Conservation (phyloP, 805 yeast genomes). For the Candida loeiensis region DNA sequence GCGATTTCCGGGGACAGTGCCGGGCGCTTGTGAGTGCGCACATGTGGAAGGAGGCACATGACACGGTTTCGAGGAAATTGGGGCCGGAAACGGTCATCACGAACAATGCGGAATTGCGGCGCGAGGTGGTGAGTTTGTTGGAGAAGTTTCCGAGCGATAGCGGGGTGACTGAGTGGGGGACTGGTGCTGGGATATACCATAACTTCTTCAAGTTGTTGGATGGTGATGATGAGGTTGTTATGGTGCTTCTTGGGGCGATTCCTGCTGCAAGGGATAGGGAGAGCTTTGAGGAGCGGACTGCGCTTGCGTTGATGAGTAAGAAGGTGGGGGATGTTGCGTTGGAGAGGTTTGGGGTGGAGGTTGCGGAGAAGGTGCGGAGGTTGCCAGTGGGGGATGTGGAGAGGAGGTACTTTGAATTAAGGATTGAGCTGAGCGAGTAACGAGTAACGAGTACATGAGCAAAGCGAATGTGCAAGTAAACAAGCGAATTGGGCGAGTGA, state of each 20-base stretch:
- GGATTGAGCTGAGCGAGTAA: constrained; percentile 4
- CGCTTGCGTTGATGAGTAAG: constrained; percentile 52
- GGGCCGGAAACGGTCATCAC: constrained; percentile 72
- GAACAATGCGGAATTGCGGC: constrained; percentile 33
- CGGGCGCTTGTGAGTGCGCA: constrained; percentile 59
- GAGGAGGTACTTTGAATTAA: constrained; percentile 14
- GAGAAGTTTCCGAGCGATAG: constrained; percentile 42
- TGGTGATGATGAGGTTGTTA: constrained; percentile 21
- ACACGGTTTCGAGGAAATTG: constrained; percentile 48
- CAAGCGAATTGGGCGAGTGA: background rate
- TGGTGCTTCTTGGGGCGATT: constrained; percentile 43
- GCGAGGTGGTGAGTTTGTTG: constrained; percentile 38
- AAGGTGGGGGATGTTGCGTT: constrained; percentile 42
- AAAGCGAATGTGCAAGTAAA: background rate
- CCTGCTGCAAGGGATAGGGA: constrained; percentile 34
- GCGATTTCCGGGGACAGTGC: constrained; percentile 58
- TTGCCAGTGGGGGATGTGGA: constrained; percentile 21
- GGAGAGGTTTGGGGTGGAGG: constrained; percentile 12
- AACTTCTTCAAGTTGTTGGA: constrained; percentile 40
- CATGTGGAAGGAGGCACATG: constrained; percentile 61
- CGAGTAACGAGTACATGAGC: background rate
- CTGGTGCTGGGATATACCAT: constrained; percentile 57
- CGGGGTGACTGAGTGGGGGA: constrained; percentile 47
- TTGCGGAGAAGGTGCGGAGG: constrained; percentile 12
- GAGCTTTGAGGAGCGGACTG: constrained; percentile 18